Evolutionary conservation across 306 rosid species (phyloP).

Genomic region (Nissolia schottii): DNA sequence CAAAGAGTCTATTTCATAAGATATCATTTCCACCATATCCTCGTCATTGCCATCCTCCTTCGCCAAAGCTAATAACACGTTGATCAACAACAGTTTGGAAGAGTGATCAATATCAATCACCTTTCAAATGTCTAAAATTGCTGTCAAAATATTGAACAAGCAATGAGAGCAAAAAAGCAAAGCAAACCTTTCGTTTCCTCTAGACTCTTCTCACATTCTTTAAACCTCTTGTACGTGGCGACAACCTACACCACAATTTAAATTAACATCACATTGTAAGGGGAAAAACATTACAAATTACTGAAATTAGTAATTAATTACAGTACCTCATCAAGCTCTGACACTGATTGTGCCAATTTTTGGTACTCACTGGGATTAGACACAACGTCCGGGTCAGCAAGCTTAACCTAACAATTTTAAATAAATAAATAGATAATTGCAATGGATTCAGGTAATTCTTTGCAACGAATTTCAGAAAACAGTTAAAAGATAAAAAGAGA

Average conservation of each 20-base stretch:
- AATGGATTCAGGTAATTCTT: background rate
- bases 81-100: conserved; percentile 5
- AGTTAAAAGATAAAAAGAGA: background rate
- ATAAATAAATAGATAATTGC: background rate
- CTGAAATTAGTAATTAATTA: too few relatives aligned
- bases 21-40: conserved; percentile 92
- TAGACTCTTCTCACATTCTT: conserved; percentile 76
- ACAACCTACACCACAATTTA: conserved; percentile 58
- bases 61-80: conserved; percentile 64
- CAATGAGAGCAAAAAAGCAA: background rate
- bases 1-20: conserved; percentile 60
- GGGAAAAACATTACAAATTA: too few relatives aligned
- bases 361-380: conserved; percentile 87
- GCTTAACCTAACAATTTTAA: conserved; percentile 68
- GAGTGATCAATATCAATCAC: background rate
- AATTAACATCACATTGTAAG: background rate
- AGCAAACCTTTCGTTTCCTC: conserved; percentile 81
- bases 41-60: conserved; percentile 73
- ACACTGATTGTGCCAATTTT: conserved; percentile 87
- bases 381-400: conserved; percentile 85
- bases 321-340: conserved; percentile 81
- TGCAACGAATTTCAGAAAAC: background rate
- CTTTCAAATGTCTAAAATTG: background rate
- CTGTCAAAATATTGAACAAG: background rate
- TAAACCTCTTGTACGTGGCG: conserved; percentile 56